These are phyloP conservation scores for Drechslerella coelobrocha DNA, from an alignment of 2,329 filamentous ascomycete species.

Conservation along the genomic window DNA sequence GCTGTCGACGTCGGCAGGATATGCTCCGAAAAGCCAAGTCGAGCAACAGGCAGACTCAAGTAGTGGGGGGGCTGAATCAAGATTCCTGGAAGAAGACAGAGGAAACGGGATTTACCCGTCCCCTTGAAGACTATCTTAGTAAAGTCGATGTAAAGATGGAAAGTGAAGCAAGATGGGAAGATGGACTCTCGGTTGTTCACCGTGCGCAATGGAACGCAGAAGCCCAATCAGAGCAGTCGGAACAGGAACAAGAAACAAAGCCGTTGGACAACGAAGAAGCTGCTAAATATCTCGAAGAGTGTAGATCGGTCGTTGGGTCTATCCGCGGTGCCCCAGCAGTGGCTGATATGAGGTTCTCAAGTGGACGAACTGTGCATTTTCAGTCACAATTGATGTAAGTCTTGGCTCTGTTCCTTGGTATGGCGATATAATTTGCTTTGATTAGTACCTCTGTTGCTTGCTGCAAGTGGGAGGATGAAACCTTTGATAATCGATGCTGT, in stretches of 20 bases:
- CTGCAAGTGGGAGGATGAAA: no score
- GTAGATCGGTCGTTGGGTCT: background rate
- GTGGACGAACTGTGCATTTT: background rate
- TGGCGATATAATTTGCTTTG: no score
- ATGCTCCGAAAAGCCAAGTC: background rate
- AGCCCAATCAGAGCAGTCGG: background rate
- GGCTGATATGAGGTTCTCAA: background rate
- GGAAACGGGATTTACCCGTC: background rate
- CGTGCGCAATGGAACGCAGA: background rate
- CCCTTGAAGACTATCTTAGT: background rate
- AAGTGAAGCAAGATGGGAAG: slow-evolving; percentile 1
- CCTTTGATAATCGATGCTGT: no score
- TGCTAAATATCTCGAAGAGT: slow-evolving; percentile 1
- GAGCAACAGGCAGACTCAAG: background rate
- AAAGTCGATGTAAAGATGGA: background rate
- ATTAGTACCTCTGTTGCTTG: no score
- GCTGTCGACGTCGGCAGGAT: slow-evolving; percentile 10
- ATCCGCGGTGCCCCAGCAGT: background rate
- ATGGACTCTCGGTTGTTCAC: slow-evolving; percentile 24
- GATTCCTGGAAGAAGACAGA: background rate
- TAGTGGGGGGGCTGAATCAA: background rate
- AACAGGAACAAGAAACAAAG: background rate
- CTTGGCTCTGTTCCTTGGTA: background rate
- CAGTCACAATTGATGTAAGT: background rate
- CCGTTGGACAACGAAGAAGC: slow-evolving; percentile 17